Percentiles rank a stretch among this genome's conserved stretches.
phyloP scores from a whole-genome alignment of 2,329 filamentous ascomycete species.

The Lecanicillium sp. region DNA sequence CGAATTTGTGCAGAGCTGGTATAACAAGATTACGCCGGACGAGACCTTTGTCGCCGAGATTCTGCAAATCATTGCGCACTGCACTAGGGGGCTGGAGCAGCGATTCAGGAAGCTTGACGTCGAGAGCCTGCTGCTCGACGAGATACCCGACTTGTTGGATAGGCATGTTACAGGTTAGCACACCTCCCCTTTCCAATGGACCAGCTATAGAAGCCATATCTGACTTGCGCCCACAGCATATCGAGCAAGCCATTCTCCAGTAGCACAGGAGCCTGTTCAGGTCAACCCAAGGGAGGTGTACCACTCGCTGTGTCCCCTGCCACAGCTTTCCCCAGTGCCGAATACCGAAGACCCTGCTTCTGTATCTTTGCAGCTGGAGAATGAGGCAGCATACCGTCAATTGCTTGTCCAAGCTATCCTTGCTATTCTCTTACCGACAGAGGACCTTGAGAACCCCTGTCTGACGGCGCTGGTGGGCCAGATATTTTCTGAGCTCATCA shows the following conservation, averaged over 20 bases:
- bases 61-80: conserved; percentile 85
- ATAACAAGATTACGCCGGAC: conserved; percentile 84
- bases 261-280: conserved; percentile 50
- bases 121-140: conserved; percentile 75
- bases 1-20: conserved; percentile 91
- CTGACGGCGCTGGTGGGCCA: conserved; percentile 77
- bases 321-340: conserved; percentile 72
- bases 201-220: too few relatives aligned
- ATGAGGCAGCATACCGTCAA: conserved; percentile 79
- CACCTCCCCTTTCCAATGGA: too few relatives aligned
- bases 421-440: conserved; percentile 78
- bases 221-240: conserved; percentile 50
- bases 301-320: conserved; percentile 75
- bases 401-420: conserved; percentile 77
- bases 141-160: conserved; percentile 75
- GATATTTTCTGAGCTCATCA: conserved; percentile 81
- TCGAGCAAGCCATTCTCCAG: conserved; percentile 55
- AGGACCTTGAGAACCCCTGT: conserved; percentile 84
- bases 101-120: conserved; percentile 75
- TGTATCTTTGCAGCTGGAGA: conserved; percentile 57
- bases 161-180: conserved; percentile 69
- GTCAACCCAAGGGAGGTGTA: conserved; percentile 64
- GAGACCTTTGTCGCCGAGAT: conserved; percentile 82
- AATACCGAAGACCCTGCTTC: conserved; percentile 41
- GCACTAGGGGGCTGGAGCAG: conserved; percentile 80